Conservation (phyloP, 495 filamentous ascomycete species). For the Aspergillus asperescens region DNA sequence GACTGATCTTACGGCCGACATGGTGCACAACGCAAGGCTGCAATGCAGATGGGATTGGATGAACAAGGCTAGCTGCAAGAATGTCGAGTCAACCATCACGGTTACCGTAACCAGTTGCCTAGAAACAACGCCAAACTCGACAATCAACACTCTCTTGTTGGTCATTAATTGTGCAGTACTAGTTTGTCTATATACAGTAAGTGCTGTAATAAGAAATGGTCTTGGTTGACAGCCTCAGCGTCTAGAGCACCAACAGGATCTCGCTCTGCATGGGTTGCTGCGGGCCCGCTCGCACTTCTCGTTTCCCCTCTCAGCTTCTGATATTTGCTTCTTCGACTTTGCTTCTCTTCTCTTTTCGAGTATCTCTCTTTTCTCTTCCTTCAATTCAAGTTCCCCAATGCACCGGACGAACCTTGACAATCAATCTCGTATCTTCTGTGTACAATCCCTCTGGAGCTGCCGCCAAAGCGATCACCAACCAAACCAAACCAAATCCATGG, state of each 20-base stretch:
- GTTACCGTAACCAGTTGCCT: too few species aligned
- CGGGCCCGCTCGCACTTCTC: background rate
- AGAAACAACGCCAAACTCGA: too few species aligned
- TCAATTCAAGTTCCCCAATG: background rate
- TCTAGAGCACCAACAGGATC: constrained; percentile 3
- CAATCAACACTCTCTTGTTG: background rate
- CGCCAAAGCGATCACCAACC: background rate
- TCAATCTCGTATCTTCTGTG: too few species aligned
- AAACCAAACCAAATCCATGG: background rate
- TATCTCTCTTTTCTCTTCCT: background rate
- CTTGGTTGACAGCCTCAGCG: constrained; percentile 6
- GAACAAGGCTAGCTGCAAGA: too few species aligned
- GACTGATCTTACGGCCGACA: background rate
- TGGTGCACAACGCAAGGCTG: too few species aligned
- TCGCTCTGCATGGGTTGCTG: too few species aligned
- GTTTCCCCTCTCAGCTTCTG: background rate
- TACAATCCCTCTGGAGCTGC: background rate
- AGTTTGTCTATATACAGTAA: background rate
- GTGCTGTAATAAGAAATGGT: background rate
- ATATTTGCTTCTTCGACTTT: background rate
- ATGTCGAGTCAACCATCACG: too few species aligned
- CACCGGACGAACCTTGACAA: too few species aligned
- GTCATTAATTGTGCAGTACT: background rate
- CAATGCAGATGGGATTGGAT: too few species aligned
- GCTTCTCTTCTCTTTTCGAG: background rate